phyloP scores from a whole-genome alignment of 129 eudicot genomes.

The Scalesia atractyloides region DNA sequence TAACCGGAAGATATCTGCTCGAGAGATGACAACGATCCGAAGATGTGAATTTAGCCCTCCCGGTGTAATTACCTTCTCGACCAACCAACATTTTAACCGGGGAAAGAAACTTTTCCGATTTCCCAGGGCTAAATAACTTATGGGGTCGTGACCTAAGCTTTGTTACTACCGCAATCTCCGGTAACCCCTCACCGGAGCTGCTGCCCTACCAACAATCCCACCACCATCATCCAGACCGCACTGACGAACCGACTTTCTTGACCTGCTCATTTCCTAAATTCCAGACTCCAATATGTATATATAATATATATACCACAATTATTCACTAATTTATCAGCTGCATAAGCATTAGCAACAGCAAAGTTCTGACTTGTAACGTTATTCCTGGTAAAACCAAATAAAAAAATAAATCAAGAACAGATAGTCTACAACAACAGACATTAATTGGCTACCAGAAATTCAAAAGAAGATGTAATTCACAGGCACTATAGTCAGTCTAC shows the following conservation, averaged over 20 bases:
- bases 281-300: neutral
- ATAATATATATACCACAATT: neutral
- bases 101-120: constrained; percentile 46
- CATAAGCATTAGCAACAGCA: neutral
- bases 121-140: constrained; percentile 48
- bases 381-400: neutral
- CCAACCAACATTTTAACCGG: constrained; percentile 74
- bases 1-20: constrained; percentile 72
- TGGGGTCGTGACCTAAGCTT: constrained; percentile 64
- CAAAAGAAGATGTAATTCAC: too few species aligned
- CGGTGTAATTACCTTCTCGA: constrained; percentile 71
- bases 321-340: neutral
- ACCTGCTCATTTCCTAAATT: constrained; percentile 54
- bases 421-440: neutral
- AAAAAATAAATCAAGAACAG: neutral
- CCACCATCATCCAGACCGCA: constrained; percentile 31
- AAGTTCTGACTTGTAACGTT: neutral
- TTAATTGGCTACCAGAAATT: neutral
- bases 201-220: constrained; percentile 27
- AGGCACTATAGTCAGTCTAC: neutral
- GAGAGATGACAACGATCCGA: constrained; percentile 79
- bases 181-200: constrained; percentile 32
- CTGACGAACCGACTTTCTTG: constrained; percentile 39
- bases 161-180: constrained; percentile 63
- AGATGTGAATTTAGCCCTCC: constrained; percentile 68